Conservation (phyloP, 1,139 yeast species). For the Yamadazyma jaroonii region DNA sequence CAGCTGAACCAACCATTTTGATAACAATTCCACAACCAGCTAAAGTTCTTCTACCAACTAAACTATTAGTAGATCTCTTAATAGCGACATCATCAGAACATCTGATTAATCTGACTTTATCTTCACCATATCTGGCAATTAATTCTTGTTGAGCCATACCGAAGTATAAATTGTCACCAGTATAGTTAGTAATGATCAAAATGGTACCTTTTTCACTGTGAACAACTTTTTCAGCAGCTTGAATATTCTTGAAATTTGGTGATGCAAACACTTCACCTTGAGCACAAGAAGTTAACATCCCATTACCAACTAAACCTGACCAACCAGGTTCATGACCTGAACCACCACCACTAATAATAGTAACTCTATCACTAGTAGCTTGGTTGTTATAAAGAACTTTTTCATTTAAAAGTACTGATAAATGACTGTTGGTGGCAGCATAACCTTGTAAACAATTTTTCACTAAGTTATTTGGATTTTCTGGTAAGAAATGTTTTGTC, state of each 20-base stretch:
- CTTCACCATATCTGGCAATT: constrained; percentile 21
- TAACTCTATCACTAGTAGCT: constrained; percentile 24
- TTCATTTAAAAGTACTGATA: constrained; percentile 27
- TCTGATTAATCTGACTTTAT: constrained; percentile 19
- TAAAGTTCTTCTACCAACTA: constrained; percentile 51
- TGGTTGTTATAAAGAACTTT: constrained; percentile 32
- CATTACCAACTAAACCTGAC: constrained; percentile 43
- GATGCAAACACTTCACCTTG: constrained; percentile 47
- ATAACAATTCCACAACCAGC: constrained; percentile 45
- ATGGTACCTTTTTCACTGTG: constrained; percentile 23
- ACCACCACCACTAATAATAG: constrained; percentile 43
- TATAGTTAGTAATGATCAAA: constrained; percentile 26
- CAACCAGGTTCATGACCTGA: constrained; percentile 50
- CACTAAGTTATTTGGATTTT: constrained; percentile 17
- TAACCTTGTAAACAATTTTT: constrained; percentile 18
- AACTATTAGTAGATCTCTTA: constrained; percentile 37
- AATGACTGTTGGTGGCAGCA: constrained; percentile 16
- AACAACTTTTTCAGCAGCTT: constrained; percentile 30
- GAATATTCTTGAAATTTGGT: constrained; percentile 40
- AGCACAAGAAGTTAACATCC: constrained; percentile 45
- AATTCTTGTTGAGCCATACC: constrained; percentile 34
- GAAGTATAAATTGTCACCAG: constrained; percentile 33
- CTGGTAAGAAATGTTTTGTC: constrained; percentile 22
- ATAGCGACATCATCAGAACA: constrained; percentile 49
- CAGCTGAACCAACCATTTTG: constrained; percentile 48